Conservation (phyloP, 2,329 filamentous ascomycete genomes). For the Aspergillus fijiensis region DNA sequence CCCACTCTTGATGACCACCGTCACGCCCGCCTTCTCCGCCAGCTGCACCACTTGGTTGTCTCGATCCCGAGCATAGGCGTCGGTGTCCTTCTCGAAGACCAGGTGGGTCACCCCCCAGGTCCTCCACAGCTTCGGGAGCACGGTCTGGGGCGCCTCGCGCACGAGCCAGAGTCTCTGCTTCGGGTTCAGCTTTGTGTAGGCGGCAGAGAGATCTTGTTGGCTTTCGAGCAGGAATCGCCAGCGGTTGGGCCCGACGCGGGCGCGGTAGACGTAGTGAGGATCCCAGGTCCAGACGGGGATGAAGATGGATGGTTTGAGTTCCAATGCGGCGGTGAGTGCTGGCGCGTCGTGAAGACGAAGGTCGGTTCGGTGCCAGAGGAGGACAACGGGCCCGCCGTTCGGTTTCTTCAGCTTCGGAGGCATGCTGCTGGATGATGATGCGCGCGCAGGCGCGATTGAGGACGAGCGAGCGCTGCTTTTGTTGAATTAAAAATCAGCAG, state of each 20-base stretch:
- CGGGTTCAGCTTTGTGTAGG: constrained; percentile 67
- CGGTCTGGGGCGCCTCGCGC: constrained; percentile 68
- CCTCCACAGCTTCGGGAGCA: constrained; percentile 71
- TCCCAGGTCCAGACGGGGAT: constrained; percentile 82
- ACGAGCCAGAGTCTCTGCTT: constrained; percentile 71
- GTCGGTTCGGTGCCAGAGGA: constrained; percentile 80
- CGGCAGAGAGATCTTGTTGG: constrained; percentile 66
- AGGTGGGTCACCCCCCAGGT: constrained; percentile 73
- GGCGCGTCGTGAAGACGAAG: constrained; percentile 75
- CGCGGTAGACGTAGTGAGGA: constrained; percentile 73
- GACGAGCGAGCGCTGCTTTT: neutral
- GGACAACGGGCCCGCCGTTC: constrained; percentile 43
- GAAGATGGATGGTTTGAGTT: constrained; percentile 65
- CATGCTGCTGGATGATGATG: neutral
- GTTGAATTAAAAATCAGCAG: neutral
- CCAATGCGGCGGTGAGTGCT: constrained; percentile 68
- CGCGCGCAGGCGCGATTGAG: too few relatives aligned
- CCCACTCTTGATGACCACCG: constrained; percentile 64
- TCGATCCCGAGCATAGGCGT: constrained; percentile 66
- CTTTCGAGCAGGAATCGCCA: constrained; percentile 77
- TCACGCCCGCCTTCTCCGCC: constrained; percentile 65
- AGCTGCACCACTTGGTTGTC: constrained; percentile 60
- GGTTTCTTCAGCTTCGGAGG: neutral
- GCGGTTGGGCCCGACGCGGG: constrained; percentile 68
- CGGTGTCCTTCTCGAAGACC: constrained; percentile 77